phyloP scores from a whole-genome alignment of 202 grass and related monocot species.

The Eragrostis tef region DNA sequence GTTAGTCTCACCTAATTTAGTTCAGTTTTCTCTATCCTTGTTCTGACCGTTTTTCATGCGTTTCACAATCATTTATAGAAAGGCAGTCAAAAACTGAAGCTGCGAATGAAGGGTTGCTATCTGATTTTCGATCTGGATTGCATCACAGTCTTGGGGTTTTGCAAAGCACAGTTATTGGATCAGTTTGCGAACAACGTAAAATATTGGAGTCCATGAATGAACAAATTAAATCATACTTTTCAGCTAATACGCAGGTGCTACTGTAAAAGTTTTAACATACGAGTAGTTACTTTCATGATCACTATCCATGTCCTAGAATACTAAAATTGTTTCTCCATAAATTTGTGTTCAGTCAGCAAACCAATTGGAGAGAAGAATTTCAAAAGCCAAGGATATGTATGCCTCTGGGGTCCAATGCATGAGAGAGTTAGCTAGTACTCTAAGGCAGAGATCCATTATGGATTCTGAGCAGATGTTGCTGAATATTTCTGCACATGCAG shows the following conservation, averaged over 20 bases:
- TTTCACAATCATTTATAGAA: constrained; percentile 55
- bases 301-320: constrained; percentile 2
- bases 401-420: constrained; percentile 59
- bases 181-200: constrained; percentile 62
- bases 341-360: constrained; percentile 59
- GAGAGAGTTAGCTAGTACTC: constrained; percentile 55
- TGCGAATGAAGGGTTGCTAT: constrained; percentile 65
- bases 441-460: constrained; percentile 49
- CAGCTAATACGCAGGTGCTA: constrained; percentile 66
- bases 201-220: constrained; percentile 64
- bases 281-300: constrained; percentile 31
- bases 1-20: neutral
- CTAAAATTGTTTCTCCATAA: constrained; percentile 34
- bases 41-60: constrained; percentile 23
- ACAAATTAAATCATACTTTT: constrained; percentile 64
- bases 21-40: constrained; percentile 26
- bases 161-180: constrained; percentile 60
- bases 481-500: constrained; percentile 56
- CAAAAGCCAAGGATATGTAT: constrained; percentile 62
- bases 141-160: constrained; percentile 61
- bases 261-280: constrained; percentile 8
- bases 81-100: constrained; percentile 66
- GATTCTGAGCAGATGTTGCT: constrained; percentile 62
- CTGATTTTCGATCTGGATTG: constrained; percentile 61
- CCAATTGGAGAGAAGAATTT: constrained; percentile 63